These are phyloP conservation scores for Picochlorum costavermella DNA, from an alignment of 139 green algal genomes.

Conservation along the genomic window DNA sequence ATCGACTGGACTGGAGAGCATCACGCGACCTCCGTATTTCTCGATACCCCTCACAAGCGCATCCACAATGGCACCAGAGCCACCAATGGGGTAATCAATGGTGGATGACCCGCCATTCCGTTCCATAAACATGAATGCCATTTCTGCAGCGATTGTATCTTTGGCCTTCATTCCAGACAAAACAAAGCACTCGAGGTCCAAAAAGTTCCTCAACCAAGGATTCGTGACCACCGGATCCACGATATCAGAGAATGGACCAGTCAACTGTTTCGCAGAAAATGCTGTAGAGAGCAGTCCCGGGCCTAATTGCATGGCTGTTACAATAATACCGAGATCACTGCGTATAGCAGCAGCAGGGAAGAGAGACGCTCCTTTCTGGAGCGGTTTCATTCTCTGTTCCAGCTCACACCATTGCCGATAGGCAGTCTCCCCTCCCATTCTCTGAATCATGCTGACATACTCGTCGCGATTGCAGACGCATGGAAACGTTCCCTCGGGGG, in stretches of 20 bases:
- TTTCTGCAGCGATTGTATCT: conserved; percentile 89
- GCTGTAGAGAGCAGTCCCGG: conserved; percentile 51
- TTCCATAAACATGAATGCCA: conserved; percentile 84
- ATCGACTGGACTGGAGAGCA: conserved; percentile 76
- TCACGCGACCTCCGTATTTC: conserved; percentile 74
- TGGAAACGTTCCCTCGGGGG: conserved; percentile 50
- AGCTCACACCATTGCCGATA: conserved; percentile 51
- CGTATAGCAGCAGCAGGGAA: conserved; percentile 79
- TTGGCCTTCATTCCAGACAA: conserved; percentile 77
- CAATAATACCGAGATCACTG: conserved; percentile 47
- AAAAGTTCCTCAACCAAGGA: conserved; percentile 81
- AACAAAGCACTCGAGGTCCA: conserved; percentile 93
- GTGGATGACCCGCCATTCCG: conserved; percentile 37
- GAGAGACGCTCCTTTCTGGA: conserved; percentile 63
- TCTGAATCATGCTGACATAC: conserved; percentile 51
- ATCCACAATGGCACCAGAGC: conserved; percentile 70
- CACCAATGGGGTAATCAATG: conserved; percentile 87
- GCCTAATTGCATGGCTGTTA: conserved; percentile 70
- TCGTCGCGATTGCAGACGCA: conserved; percentile 33
- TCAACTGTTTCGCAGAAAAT: conserved; percentile 52
- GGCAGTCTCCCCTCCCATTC: conserved; percentile 37
- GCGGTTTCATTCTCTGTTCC: conserved; percentile 73
- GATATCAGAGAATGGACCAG: conserved; percentile 69
- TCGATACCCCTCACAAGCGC: conserved; percentile 77
- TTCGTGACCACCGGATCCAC: conserved; percentile 50